A percentile compares a stretch with the other conserved stretches of the same genome.
Evolutionary conservation across 2,329 filamentous ascomycete genomes (phyloP).

Genomic region (Parascedosporium putredinis): DNA sequence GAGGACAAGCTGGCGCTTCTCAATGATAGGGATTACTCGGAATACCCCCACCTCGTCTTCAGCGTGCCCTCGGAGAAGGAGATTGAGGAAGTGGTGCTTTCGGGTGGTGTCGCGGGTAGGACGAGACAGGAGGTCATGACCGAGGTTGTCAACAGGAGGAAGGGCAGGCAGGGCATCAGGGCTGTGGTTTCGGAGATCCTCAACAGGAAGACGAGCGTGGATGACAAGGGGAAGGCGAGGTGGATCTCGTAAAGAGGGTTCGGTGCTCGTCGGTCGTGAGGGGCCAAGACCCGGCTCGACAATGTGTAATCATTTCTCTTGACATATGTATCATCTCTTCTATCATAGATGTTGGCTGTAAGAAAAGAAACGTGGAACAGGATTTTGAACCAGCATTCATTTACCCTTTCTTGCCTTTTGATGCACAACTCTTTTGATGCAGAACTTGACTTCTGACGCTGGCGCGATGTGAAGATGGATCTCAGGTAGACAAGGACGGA

Average conservation of each 20-base stretch:
- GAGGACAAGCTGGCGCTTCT: slow-evolving; percentile 47
- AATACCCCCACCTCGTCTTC: slow-evolving; percentile 64
- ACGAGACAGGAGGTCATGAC: slow-evolving; percentile 49
- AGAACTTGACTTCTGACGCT: too few species aligned
- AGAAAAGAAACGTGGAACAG: slow-evolving; percentile 15
- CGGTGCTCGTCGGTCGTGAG: not conserved
- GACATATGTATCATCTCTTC: slow-evolving; percentile 2
- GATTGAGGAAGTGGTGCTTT: slow-evolving; percentile 33
- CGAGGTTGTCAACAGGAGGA: slow-evolving; percentile 48
- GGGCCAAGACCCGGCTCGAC: not conserved
- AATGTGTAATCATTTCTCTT: not conserved
- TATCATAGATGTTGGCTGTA: slow-evolving; percentile 11
- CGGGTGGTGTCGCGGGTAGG: slow-evolving; percentile 18
- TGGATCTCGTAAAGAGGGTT: slow-evolving; percentile 19
- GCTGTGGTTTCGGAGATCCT: slow-evolving; percentile 61
- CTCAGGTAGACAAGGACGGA: too few species aligned
- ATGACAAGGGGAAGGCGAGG: slow-evolving; percentile 29
- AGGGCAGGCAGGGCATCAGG: slow-evolving; percentile 57
- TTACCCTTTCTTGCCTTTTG: too few species aligned
- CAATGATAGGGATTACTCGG: slow-evolving; percentile 48
- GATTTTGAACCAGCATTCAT: too few species aligned
- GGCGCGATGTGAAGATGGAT: too few species aligned
- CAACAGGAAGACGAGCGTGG: slow-evolving; percentile 45
- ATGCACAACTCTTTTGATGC: too few species aligned
- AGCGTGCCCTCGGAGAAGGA: slow-evolving; percentile 65